phyloP scores from a whole-genome alignment of 257 asterid species.

The Misopates orontium region DNA sequence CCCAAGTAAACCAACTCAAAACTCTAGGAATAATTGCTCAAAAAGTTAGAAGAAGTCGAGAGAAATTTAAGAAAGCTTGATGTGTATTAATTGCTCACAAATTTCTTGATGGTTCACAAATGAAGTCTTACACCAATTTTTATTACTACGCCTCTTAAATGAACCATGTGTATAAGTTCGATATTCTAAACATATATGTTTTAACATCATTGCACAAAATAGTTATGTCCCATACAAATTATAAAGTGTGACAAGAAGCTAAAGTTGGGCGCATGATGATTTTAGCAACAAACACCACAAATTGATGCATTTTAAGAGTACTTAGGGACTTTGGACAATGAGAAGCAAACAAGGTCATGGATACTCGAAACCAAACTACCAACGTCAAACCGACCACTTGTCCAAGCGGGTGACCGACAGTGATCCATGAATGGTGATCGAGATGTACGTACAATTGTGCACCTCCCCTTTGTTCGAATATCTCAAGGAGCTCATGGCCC shows the following conservation, averaged over 20 bases:
- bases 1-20: too few relatives aligned
- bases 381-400: constrained; percentile 50
- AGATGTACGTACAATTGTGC: constrained; percentile 26
- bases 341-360: background rate
- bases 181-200: too few relatives aligned
- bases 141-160: too few relatives aligned
- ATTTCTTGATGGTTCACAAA: too few relatives aligned
- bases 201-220: too few relatives aligned
- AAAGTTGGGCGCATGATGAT: background rate
- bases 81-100: too few relatives aligned
- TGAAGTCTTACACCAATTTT: too few relatives aligned
- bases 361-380: background rate
- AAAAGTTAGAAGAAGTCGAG: too few relatives aligned
- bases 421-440: constrained; percentile 31
- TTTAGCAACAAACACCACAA: background rate
- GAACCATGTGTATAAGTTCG: too few relatives aligned
- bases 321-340: background rate
- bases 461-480: background rate
- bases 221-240: background rate
- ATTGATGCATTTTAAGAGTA: background rate
- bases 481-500: constrained; percentile 28
- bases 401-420: constrained; percentile 27
- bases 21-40: too few relatives aligned
- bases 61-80: too few relatives aligned
- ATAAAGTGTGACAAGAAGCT: background rate